Conservation (phyloP, 2,329 filamentous ascomycete genomes). For the Microdochium bolleyi region DNA sequence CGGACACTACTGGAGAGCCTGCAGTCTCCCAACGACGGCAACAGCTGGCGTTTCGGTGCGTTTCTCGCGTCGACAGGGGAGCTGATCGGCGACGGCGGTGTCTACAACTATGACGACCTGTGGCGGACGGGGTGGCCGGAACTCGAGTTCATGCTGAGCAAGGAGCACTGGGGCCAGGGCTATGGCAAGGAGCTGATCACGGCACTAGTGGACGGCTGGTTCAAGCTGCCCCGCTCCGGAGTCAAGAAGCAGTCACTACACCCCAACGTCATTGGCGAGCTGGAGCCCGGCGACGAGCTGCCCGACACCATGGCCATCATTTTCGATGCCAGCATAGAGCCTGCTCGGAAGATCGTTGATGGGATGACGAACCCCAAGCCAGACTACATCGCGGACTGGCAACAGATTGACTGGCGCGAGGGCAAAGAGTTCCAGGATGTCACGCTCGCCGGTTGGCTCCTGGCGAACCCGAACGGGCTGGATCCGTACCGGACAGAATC, state of each 20-base stretch:
- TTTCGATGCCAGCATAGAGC: not conserved
- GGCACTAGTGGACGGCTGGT: slow-evolving; percentile 38
- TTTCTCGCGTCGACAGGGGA: slow-evolving; percentile 36
- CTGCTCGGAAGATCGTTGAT: not conserved
- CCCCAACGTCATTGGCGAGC: not conserved
- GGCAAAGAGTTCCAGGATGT: not conserved
- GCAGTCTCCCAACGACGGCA: slow-evolving; percentile 19
- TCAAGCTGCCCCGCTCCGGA: slow-evolving; percentile 36
- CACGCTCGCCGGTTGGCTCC: not conserved
- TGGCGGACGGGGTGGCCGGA: slow-evolving; percentile 45
- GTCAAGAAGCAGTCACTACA: slow-evolving; percentile 14
- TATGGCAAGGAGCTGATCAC: slow-evolving; percentile 48
- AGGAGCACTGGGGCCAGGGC: slow-evolving; percentile 46
- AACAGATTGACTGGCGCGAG: not conserved
- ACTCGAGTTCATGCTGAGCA: slow-evolving; percentile 48
- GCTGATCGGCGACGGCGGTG: slow-evolving; percentile 43
- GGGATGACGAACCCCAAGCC: not conserved
- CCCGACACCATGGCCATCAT: not conserved
- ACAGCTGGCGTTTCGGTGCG: slow-evolving; percentile 37
- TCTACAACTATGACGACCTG: slow-evolving; percentile 8
- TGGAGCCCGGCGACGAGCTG: not conserved
- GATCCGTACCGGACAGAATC: not conserved
- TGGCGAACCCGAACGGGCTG: not conserved
- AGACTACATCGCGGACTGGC: not conserved
- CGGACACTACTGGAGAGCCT: slow-evolving; percentile 30